phyloP scores from a whole-genome alignment of 1,284 basidiomycete genomes.

The Cutaneotrichosporon mucoides region DNA sequence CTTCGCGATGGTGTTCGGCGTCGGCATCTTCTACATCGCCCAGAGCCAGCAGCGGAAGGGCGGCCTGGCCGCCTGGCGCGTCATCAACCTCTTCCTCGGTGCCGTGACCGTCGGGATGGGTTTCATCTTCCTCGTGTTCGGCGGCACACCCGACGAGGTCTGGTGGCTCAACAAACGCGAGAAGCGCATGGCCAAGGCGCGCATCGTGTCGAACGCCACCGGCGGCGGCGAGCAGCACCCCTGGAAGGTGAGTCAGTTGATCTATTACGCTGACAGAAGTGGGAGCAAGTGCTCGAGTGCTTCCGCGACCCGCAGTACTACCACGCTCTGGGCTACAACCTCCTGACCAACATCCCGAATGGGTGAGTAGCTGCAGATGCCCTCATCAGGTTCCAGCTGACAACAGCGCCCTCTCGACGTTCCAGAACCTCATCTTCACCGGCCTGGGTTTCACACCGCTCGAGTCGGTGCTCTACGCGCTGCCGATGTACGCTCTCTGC shows the following conservation, averaged over 20 bases:
- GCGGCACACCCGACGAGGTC: constrained; percentile 29
- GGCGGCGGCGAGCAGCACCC: constrained; percentile 20
- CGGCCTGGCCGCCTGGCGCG: constrained; percentile 29
- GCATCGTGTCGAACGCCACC: constrained; percentile 19
- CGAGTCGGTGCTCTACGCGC: constrained; percentile 22
- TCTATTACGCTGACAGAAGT: no score
- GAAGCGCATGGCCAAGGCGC: constrained; percentile 31
- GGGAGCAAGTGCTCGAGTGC: constrained; percentile 23
- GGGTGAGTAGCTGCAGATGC: no score
- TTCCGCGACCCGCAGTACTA: constrained; percentile 27
- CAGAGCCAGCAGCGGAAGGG: constrained; percentile 18
- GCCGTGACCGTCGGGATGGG: constrained; percentile 24
- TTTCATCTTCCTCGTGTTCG: constrained; percentile 25
- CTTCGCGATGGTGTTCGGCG: constrained; percentile 24
- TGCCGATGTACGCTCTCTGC: constrained; percentile 22
- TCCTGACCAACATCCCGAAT: constrained; percentile 17
- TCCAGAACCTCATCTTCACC: constrained; percentile 22
- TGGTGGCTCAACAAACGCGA: constrained; percentile 29
- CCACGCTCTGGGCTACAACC: constrained; percentile 22
- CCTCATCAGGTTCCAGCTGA: no score
- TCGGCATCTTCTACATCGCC: constrained; percentile 29
- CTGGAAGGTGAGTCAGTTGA: no score
- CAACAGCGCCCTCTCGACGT: constrained; percentile 31
- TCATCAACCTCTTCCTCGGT: constrained; percentile 37
- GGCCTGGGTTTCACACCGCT: constrained; percentile 23